phyloP scores from a whole-genome alignment of 2,329 filamentous ascomycete genomes.

The Microsporum ferrugineum region DNA sequence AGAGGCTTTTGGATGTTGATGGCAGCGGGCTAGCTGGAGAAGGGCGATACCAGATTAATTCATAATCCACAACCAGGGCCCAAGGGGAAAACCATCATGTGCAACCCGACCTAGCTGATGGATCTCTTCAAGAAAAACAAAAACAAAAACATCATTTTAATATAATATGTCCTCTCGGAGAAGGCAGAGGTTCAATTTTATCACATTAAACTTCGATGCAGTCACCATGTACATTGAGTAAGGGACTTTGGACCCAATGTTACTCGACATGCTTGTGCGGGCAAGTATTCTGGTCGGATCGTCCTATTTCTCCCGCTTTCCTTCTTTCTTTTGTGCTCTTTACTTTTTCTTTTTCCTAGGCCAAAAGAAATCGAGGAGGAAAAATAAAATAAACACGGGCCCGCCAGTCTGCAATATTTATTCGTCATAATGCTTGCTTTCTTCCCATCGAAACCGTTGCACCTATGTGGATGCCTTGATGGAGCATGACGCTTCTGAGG shows the following conservation, averaged over 20 bases:
- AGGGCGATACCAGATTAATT: neutral
- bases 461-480: neutral
- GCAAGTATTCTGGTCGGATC: conserved; percentile 2
- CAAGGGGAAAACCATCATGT: neutral
- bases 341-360: neutral
- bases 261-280: neutral
- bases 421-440: conserved; percentile 1
- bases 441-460: neutral
- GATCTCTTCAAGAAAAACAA: neutral
- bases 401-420: neutral
- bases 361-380: neutral
- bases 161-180: neutral
- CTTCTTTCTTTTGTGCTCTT: neutral
- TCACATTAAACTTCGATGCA: neutral
- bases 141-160: neutral
- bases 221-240: neutral
- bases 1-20: neutral
- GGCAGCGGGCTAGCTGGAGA: neutral
- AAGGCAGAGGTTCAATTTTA: neutral
- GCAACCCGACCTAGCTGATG: neutral
- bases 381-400: conserved; percentile 1
- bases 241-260: neutral
- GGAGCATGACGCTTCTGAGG: neutral
- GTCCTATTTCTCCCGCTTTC: neutral
- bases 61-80: neutral